A percentile compares a stretch with the other conserved stretches of the same genome.
These are phyloP conservation scores for Candida manassasensis DNA, from an alignment of 805 yeast genomes.

Conservation along the genomic window DNA sequence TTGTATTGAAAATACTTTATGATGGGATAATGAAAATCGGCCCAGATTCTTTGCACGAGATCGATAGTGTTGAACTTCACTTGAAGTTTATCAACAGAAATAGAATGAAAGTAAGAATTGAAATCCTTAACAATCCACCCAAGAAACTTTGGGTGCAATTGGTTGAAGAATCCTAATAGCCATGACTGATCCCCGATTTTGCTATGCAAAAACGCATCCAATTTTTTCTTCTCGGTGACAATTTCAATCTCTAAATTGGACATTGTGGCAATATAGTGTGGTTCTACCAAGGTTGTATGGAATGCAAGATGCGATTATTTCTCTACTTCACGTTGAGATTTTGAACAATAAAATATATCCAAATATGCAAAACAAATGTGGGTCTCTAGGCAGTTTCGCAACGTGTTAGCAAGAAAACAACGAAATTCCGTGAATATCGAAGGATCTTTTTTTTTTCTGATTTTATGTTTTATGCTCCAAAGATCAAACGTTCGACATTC, in stretches of 20 bases:
- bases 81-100: slow-evolving; percentile 8
- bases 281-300: too few species aligned
- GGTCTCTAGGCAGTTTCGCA: too few species aligned
- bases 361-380: too few species aligned
- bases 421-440: too few species aligned
- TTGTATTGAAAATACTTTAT: slow-evolving; percentile 50
- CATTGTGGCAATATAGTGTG: background rate
- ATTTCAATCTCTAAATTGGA: slow-evolving; percentile 1
- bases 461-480: too few species aligned
- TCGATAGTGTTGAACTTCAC: slow-evolving; percentile 35
- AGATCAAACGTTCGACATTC: too few species aligned
- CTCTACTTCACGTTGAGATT: too few species aligned
- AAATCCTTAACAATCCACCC: slow-evolving; percentile 36
- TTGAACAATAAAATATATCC: too few species aligned
- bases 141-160: slow-evolving; percentile 44
- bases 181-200: slow-evolving; percentile 38
- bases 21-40: slow-evolving; percentile 59
- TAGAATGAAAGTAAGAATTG: slow-evolving; percentile 23
- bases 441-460: too few species aligned
- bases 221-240: slow-evolving; percentile 6
- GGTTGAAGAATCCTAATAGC: slow-evolving; percentile 44
- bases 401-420: too few species aligned
- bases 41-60: slow-evolving; percentile 49
- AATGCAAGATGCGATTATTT: too few species aligned
- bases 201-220: slow-evolving; percentile 14